phyloP scores from a whole-genome alignment of 2,329 filamentous ascomycete species.

The Geoglossum cookeanum region DNA sequence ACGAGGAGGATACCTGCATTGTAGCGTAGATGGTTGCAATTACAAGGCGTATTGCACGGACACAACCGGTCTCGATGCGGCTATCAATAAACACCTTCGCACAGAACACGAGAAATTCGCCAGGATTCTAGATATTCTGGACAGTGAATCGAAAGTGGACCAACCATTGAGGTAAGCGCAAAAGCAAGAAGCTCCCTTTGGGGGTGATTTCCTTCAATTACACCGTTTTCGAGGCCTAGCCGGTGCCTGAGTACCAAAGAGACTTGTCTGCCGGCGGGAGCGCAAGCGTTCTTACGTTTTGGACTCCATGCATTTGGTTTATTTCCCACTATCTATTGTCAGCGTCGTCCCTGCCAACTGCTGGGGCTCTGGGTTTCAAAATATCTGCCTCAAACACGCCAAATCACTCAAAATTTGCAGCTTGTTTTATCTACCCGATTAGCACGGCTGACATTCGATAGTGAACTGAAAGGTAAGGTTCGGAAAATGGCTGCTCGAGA shows the following conservation, averaged over 20 bases:
- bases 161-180: neutral
- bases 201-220: neutral
- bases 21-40: constrained; percentile 42
- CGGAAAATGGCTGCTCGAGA: neutral
- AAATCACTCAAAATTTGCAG: neutral
- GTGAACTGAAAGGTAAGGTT: neutral
- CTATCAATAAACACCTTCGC: constrained; percentile 41
- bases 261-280: too few species aligned
- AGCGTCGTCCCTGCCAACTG: too few species aligned
- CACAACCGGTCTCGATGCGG: constrained; percentile 31
- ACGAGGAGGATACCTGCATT: constrained; percentile 46
- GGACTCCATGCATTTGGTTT: too few species aligned
- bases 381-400: too few species aligned
- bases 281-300: too few species aligned
- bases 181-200: neutral
- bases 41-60: constrained; percentile 46
- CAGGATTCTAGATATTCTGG: neutral
- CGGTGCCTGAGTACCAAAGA: too few species aligned
- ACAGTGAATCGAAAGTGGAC: neutral
- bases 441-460: neutral
- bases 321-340: too few species aligned
- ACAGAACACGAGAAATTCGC: neutral
- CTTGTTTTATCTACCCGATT: neutral
- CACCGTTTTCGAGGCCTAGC: neutral
- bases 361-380: too few species aligned